Percentiles rank a stretch among this genome's conserved stretches.
phyloP scores from a whole-genome alignment of 2,329 filamentous ascomycete species.

The Metarhizium rileyi region DNA sequence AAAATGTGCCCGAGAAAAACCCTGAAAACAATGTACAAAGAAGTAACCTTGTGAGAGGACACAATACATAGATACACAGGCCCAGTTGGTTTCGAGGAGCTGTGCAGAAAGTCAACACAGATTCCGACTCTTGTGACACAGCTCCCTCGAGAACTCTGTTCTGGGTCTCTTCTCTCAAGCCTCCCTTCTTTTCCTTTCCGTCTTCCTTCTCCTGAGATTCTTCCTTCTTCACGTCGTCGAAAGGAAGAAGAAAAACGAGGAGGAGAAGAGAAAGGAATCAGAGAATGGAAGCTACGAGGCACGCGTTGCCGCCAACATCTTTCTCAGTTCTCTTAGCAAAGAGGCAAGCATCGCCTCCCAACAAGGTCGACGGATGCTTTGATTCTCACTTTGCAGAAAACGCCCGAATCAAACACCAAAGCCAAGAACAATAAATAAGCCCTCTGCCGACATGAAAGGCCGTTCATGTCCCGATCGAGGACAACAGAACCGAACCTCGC shows the following conservation, averaged over 20 bases:
- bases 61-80: not conserved
- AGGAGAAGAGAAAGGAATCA: not conserved
- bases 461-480: not conserved
- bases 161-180: not conserved
- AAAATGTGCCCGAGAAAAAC: not conserved
- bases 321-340: not conserved
- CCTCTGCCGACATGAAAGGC: not conserved
- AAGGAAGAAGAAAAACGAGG: not conserved
- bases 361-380: not conserved
- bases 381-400: not conserved
- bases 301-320: slow-evolving; percentile 3
- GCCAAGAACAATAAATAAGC: not conserved
- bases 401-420: not conserved
- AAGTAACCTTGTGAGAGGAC: not conserved
- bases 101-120: not conserved
- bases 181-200: not conserved
- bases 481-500: not conserved
- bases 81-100: not conserved
- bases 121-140: not conserved
- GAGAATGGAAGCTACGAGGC: not conserved
- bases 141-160: not conserved
- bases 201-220: not conserved
- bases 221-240: no score
- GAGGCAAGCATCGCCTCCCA: not conserved
- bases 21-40: not conserved